These are phyloP conservation scores for Sphaceloma murrayae DNA, from an alignment of 2,329 filamentous ascomycete species.

Conservation along the genomic window DNA sequence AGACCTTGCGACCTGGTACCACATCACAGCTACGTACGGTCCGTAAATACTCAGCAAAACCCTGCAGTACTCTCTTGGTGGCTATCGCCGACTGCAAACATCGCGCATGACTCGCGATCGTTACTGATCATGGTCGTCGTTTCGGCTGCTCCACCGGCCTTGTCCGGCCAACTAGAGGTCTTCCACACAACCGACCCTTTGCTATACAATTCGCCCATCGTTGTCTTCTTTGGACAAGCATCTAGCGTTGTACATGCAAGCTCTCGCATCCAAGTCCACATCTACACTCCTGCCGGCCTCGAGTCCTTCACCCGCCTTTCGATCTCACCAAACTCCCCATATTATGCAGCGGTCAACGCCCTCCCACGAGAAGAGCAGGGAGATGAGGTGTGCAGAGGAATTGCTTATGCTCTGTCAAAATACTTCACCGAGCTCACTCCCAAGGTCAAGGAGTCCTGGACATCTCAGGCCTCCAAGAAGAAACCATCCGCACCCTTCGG, in stretches of 20 bases:
- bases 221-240: constrained; percentile 78
- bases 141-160: constrained; percentile 61
- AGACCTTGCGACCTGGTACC: neutral
- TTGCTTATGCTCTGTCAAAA: constrained; percentile 87
- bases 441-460: constrained; percentile 62
- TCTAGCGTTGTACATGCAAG: constrained; percentile 77
- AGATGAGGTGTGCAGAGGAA: constrained; percentile 80
- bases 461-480: constrained; percentile 43
- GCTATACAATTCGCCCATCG: constrained; percentile 67
- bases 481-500: constrained; percentile 54
- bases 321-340: constrained; percentile 81
- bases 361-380: constrained; percentile 90
- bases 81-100: too few species aligned
- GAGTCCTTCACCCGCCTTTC: constrained; percentile 85
- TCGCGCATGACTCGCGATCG: too few species aligned
- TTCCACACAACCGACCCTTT: constrained; percentile 83
- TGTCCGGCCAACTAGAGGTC: constrained; percentile 74
- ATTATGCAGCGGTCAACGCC: constrained; percentile 82
- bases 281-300: constrained; percentile 81
- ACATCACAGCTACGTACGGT: neutral
- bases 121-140: constrained; percentile 83
- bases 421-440: constrained; percentile 85
- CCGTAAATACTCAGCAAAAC: too few species aligned
- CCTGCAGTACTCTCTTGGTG: too few species aligned
- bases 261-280: constrained; percentile 88